phyloP scores from a whole-genome alignment of 2,329 filamentous ascomycete genomes.

The Colletotrichum tabaci region DNA sequence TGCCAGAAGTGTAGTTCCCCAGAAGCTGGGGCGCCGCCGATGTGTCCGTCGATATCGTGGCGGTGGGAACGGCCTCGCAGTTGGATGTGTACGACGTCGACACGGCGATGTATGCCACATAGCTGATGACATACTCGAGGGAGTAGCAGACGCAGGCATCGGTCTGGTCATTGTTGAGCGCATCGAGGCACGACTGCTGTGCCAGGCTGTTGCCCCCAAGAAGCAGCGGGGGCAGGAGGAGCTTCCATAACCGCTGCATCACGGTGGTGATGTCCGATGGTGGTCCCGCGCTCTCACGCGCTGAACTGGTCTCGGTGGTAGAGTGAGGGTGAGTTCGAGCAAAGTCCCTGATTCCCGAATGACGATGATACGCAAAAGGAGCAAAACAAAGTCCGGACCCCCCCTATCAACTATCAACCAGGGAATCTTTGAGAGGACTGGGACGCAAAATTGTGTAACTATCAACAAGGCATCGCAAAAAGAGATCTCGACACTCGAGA shows the following conservation, averaged over 20 bases:
- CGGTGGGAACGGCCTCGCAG: conserved; percentile 16
- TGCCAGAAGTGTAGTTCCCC: neutral
- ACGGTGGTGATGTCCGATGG: neutral
- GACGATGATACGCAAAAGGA: neutral
- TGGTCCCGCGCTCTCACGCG: too few relatives aligned
- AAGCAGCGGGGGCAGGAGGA: conserved; percentile 22
- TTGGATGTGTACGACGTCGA: conserved; percentile 34
- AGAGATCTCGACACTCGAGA: neutral
- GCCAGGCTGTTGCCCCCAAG: conserved; percentile 13
- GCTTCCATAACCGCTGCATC: conserved; percentile 18
- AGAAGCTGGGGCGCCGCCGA: neutral
- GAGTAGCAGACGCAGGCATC: conserved; percentile 35
- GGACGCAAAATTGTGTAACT: neutral
- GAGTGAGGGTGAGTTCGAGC: too few relatives aligned
- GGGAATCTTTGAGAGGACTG: neutral
- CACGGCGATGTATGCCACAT: conserved; percentile 36
- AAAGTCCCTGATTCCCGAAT: too few relatives aligned
- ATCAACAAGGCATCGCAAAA: neutral
- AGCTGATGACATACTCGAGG: conserved; percentile 36
- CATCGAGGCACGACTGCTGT: conserved; percentile 38
- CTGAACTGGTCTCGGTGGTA: too few relatives aligned
- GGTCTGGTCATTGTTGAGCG: conserved; percentile 23
- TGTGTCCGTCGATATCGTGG: neutral
- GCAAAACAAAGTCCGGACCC: neutral
- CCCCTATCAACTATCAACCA: neutral